A percentile compares a stretch with the other conserved stretches of the same genome.
phyloP scores from a whole-genome alignment of 164 flowering plant species.

The Sedum album region DNA sequence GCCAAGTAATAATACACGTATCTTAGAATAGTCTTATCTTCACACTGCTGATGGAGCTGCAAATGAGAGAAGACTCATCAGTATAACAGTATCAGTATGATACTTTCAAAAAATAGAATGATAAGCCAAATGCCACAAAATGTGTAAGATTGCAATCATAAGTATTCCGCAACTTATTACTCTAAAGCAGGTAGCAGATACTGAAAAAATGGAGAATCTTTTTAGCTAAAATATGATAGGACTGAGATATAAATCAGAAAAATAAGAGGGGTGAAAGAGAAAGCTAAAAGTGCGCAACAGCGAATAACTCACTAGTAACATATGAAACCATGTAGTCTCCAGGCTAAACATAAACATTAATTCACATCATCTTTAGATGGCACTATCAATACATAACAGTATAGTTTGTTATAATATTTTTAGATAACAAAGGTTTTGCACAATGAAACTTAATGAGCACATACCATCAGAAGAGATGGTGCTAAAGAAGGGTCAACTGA shows the following conservation, averaged over 20 bases:
- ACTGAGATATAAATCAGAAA: neutral
- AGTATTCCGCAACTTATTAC: neutral
- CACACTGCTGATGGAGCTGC: constrained; percentile 95
- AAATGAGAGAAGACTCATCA: constrained; percentile 9
- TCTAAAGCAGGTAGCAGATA: neutral
- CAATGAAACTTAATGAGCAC: constrained; percentile 1
- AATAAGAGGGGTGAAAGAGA: neutral
- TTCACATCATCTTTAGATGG: neutral
- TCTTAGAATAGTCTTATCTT: constrained; percentile 75
- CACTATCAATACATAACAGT: neutral
- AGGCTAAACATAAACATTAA: neutral
- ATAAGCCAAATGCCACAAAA: neutral
- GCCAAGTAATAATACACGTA: constrained; percentile 96
- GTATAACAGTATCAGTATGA: neutral
- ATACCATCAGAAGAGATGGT: constrained; percentile 97
- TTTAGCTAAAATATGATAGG: neutral
- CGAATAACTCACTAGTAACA: neutral
- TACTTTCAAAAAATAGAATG: neutral
- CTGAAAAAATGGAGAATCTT: neutral
- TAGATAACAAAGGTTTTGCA: neutral
- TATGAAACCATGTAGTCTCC: neutral
- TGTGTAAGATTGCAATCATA: neutral
- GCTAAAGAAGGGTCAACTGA: constrained; percentile 99
- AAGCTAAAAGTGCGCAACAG: neutral
- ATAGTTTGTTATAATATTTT: neutral